These are phyloP conservation scores for Halteria grandinella DNA, from an alignment of 73 alveolate species.

Conservation along the genomic window DNA sequence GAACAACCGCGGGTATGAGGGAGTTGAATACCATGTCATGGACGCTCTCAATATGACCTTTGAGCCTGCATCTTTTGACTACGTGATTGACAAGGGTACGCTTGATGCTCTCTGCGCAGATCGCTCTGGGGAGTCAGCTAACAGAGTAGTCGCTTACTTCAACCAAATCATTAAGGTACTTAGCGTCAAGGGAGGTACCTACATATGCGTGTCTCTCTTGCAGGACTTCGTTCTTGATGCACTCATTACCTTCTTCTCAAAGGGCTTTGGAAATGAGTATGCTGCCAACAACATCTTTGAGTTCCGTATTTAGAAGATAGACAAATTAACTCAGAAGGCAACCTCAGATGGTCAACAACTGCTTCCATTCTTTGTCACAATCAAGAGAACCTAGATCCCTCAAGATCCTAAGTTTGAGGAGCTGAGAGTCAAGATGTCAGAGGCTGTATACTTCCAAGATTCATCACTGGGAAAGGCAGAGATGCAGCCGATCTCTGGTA, in stretches of 20 bases:
- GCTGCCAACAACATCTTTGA: constrained; percentile 5
- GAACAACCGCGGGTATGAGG: constrained; percentile 60
- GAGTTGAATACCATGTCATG: constrained; percentile 72
- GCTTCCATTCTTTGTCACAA: constrained; percentile 27
- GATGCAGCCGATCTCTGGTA: not conserved
- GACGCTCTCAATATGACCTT: constrained; percentile 76
- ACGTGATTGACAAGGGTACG: constrained; percentile 80
- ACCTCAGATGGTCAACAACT: not conserved
- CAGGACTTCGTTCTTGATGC: constrained; percentile 43
- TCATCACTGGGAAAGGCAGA: constrained; percentile 16
- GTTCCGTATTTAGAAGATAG: constrained; percentile 32
- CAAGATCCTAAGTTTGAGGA: constrained; percentile 27
- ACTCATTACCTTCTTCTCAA: constrained; percentile 5
- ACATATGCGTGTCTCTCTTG: constrained; percentile 36
- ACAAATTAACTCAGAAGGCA: not conserved
- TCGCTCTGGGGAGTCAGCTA: constrained; percentile 16
- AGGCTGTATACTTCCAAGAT: constrained; percentile 2
- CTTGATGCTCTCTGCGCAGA: constrained; percentile 71
- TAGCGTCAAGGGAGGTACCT: constrained; percentile 47
- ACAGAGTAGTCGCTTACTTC: constrained; percentile 17
- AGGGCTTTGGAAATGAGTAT: constrained; percentile 28
- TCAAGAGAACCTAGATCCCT: constrained; percentile 3
- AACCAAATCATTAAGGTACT: constrained; percentile 19
- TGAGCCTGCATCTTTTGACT: constrained; percentile 66
- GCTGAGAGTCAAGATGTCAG: constrained; percentile 7